Evolutionary conservation across 768 basidiomycete species (phyloP).

Genomic region (Suillus weaverae): DNA sequence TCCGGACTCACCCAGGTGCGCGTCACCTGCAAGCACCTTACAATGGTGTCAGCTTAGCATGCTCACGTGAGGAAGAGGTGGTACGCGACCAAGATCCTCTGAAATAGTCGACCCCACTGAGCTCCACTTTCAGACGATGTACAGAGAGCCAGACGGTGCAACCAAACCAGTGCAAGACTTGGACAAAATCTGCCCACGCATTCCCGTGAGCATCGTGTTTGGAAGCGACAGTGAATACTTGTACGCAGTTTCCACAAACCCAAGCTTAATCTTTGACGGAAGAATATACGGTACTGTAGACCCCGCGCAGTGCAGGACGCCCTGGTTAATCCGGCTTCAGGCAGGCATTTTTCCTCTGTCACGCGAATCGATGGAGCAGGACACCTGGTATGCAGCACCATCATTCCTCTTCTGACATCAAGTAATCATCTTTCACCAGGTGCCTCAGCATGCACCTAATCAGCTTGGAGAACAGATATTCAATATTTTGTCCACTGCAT

Average conservation of each 20-base stretch:
- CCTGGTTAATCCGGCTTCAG: constrained; percentile 25
- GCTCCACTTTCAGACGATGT: constrained; percentile 52
- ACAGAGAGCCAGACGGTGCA: constrained; percentile 55
- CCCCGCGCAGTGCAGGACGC: constrained; percentile 34
- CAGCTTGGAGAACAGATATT: constrained; percentile 27
- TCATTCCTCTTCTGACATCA: not conserved
- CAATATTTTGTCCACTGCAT: constrained; percentile 18
- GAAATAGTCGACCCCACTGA: not conserved
- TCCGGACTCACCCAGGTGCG: constrained; percentile 38
- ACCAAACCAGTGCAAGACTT: constrained; percentile 52
- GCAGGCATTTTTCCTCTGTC: constrained; percentile 25
- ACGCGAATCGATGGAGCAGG: constrained; percentile 28
- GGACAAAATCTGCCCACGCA: constrained; percentile 36
- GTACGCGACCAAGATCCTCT: constrained; percentile 35
- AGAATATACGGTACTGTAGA: constrained; percentile 14
- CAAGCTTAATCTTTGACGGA: not conserved
- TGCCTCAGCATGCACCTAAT: constrained; percentile 28
- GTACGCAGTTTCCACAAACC: constrained; percentile 32
- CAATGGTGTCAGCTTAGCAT: constrained; percentile 50
- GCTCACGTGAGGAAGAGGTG: constrained; percentile 61
- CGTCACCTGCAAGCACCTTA: constrained; percentile 33
- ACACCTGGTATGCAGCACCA: constrained; percentile 30
- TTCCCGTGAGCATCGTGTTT: constrained; percentile 55
- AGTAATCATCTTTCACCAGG: constrained; percentile 13
- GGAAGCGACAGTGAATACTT: constrained; percentile 53